phyloP scores from a whole-genome alignment of 768 basidiomycete species.

The Boletales sp. region DNA sequence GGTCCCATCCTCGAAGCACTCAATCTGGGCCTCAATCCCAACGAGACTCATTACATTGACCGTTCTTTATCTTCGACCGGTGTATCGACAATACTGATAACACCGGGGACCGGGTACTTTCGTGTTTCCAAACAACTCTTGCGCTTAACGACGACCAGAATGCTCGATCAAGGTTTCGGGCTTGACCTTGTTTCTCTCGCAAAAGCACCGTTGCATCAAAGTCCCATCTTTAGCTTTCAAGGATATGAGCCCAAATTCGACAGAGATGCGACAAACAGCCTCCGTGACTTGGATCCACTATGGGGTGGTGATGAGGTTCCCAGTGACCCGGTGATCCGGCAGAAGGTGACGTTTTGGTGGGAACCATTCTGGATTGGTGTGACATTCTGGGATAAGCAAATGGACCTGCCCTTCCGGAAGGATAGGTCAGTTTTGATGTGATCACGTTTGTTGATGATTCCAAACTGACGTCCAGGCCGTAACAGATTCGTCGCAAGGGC shows the following conservation, averaged over 20 bases:
- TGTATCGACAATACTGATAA: slow-evolving; percentile 76
- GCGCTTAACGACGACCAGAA: slow-evolving; percentile 86
- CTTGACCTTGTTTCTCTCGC: slow-evolving; percentile 85
- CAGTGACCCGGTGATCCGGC: slow-evolving; percentile 29
- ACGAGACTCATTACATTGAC: slow-evolving; percentile 94
- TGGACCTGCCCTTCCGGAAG: slow-evolving; percentile 76
- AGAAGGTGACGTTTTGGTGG: slow-evolving; percentile 77
- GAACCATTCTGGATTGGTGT: slow-evolving; percentile 84
- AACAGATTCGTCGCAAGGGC: slow-evolving; percentile 85
- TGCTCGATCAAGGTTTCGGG: slow-evolving; percentile 91
- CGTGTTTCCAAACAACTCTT: slow-evolving; percentile 88
- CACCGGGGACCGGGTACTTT: slow-evolving; percentile 93
- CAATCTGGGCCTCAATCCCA: slow-evolving; percentile 88
- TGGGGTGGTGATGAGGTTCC: slow-evolving; percentile 67
- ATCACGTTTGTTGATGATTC: not conserved
- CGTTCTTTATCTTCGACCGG: slow-evolving; percentile 91
- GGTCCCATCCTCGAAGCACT: slow-evolving; percentile 94
- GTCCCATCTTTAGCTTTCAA: slow-evolving; percentile 88
- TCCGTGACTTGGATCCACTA: slow-evolving; percentile 60
- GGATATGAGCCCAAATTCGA: slow-evolving; percentile 60
- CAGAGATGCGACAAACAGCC: slow-evolving; percentile 42
- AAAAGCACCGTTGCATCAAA: slow-evolving; percentile 90
- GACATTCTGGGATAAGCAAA: slow-evolving; percentile 84
- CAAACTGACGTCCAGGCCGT: slow-evolving; percentile 2
- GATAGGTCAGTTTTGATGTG: slow-evolving; percentile 52